phyloP scores from a whole-genome alignment of 1,284 basidiomycete genomes.

The Heterobasidion occidentale region DNA sequence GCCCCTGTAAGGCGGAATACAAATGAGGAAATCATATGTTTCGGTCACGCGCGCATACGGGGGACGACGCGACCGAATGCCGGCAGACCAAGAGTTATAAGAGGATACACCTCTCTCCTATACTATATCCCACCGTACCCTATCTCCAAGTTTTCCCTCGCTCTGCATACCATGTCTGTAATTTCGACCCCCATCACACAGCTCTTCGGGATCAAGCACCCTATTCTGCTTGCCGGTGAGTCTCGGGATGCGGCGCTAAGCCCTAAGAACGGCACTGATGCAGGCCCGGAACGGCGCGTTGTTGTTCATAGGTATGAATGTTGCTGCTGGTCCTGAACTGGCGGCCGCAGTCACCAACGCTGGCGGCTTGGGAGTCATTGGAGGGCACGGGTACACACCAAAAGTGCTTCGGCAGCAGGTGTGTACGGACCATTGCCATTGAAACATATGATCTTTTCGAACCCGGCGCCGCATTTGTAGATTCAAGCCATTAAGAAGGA shows the following conservation, averaged over 20 bases:
- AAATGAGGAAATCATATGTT: neutral
- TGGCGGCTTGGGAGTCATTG: conserved; percentile 83
- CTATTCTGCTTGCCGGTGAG: conserved; percentile 76
- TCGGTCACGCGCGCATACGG: neutral
- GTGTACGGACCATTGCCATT: conserved; percentile 11
- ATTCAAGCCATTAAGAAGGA: conserved; percentile 69
- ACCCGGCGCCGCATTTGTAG: conserved; percentile 23
- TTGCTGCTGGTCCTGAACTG: conserved; percentile 80
- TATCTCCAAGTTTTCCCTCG: neutral
- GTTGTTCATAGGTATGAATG: conserved; percentile 62
- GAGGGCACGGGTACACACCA: conserved; percentile 77
- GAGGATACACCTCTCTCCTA: neutral
- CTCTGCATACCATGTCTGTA: conserved; percentile 35
- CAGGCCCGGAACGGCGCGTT: neutral
- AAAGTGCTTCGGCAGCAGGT: conserved; percentile 68
- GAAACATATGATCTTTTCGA: too few species aligned
- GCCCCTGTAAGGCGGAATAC: too few species aligned
- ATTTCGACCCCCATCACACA: conserved; percentile 76
- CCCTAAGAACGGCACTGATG: neutral
- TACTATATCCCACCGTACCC: neutral
- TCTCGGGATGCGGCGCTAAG: neutral
- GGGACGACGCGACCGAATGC: neutral
- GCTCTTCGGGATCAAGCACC: conserved; percentile 82
- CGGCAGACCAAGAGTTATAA: neutral
- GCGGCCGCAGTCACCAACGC: conserved; percentile 86